Percentiles rank a stretch among this genome's conserved stretches.
These are phyloP conservation scores for Luzula sylvatica DNA, from an alignment of 176 grass and related monocot species.

Conservation along the genomic window DNA sequence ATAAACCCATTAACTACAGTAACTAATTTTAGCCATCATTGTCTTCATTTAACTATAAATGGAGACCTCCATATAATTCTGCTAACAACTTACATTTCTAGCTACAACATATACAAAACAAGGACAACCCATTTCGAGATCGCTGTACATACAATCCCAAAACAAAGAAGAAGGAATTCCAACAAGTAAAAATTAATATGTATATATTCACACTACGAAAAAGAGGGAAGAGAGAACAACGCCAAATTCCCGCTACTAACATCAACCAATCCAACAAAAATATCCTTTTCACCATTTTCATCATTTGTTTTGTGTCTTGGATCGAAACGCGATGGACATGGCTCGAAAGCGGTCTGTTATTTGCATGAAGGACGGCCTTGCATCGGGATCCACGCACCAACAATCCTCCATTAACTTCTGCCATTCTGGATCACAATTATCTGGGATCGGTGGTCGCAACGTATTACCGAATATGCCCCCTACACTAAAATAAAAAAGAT, in stretches of 20 bases:
- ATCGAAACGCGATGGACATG: conserved; percentile 47
- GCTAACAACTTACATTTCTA: too few species aligned
- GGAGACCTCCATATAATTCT: too few species aligned
- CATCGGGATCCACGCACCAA: conserved; percentile 47
- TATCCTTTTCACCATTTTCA: too few species aligned
- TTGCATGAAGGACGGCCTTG: conserved; percentile 65
- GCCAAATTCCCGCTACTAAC: neutral
- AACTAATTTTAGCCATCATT: too few species aligned
- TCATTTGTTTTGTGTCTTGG: conserved; percentile 18
- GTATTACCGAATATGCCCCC: conserved; percentile 85
- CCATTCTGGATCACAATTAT: conserved; percentile 61
- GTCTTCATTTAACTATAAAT: too few species aligned
- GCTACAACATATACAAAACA: too few species aligned
- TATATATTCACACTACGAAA: conserved; percentile 11
- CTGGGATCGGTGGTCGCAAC: conserved; percentile 71
- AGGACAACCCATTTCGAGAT: too few species aligned
- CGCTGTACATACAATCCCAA: too few species aligned
- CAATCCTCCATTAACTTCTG: conserved; percentile 75
- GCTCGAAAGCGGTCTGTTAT: conserved; percentile 64
- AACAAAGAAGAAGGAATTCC: too few species aligned
- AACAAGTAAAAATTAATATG: too few species aligned
- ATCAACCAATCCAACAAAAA: neutral
- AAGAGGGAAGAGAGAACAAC: neutral
- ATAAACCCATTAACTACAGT: too few species aligned
- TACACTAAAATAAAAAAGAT: too few species aligned